These are phyloP conservation scores for Leishmania lainsoni DNA, from an alignment of 208 protist genomes.

Conservation along the genomic window DNA sequence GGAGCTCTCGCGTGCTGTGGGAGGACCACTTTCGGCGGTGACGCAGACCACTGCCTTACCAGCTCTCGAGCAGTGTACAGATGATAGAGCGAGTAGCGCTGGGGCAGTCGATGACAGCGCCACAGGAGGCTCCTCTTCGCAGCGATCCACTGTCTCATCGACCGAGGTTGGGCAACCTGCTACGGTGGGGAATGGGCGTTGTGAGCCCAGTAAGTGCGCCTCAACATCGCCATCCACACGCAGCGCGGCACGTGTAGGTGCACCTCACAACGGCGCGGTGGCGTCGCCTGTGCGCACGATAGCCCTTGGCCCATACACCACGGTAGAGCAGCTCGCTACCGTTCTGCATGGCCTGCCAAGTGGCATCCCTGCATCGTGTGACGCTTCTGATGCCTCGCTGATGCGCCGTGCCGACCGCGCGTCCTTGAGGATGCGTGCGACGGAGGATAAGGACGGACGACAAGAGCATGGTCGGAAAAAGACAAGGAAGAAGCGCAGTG, in stretches of 20 bases:
- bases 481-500: not conserved
- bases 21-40: not conserved
- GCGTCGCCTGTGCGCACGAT: not conserved
- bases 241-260: not conserved
- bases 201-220: not conserved
- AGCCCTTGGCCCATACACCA: not conserved
- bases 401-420: not conserved
- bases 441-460: not conserved
- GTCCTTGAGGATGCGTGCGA: not conserved
- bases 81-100: not conserved
- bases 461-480: not conserved
- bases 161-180: not conserved
- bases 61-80: not conserved
- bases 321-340: conserved; percentile 8
- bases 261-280: not conserved
- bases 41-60: not conserved
- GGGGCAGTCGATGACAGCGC: not conserved
- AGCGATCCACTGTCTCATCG: not conserved
- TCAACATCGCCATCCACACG: not conserved
- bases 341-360: not conserved
- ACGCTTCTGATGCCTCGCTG: not conserved
- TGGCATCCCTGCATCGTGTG: not conserved
- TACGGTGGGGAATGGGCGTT: not conserved
- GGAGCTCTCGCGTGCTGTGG: not conserved
- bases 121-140: not conserved